Conservation (phyloP, 805 yeast genomes). For the Cyberlindnera amylophila region DNA sequence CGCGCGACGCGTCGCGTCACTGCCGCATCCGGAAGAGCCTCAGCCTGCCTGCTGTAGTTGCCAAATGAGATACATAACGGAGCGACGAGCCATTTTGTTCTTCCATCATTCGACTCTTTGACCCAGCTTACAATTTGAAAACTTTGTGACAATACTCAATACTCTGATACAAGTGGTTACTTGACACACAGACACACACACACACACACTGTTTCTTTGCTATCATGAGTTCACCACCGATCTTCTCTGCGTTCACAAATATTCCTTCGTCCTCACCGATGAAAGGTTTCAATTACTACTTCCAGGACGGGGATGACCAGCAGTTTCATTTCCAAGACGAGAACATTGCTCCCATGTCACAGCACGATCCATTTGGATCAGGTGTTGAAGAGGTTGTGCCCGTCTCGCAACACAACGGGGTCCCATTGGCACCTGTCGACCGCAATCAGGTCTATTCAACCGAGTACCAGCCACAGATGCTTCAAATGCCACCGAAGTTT, state of each 20-base stretch:
- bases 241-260: constrained; percentile 4
- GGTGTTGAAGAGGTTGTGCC: constrained; percentile 10
- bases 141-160: neutral
- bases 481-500: constrained; percentile 14
- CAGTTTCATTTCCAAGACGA: constrained; percentile 12
- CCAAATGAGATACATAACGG: constrained; percentile 12
- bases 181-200: too few species aligned
- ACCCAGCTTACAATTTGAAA: neutral
- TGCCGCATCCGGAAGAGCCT: constrained; percentile 10
- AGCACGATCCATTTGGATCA: neutral
- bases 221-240: constrained; percentile 17
- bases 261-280: constrained; percentile 17
- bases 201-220: too few species aligned
- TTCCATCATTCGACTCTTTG: neutral
- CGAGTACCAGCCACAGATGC: constrained; percentile 4
- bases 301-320: constrained; percentile 6
- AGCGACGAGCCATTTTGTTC: neutral
- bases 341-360: constrained; percentile 7
- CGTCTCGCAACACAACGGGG: constrained; percentile 5
- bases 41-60: neutral
- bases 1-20: constrained; percentile 18
- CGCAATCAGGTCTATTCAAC: too few species aligned
- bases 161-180: too few species aligned
- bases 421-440: constrained; percentile 6
- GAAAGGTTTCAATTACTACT: constrained; percentile 20